phyloP scores from a whole-genome alignment of 345 rosid species.

The Aegle marmelos region DNA sequence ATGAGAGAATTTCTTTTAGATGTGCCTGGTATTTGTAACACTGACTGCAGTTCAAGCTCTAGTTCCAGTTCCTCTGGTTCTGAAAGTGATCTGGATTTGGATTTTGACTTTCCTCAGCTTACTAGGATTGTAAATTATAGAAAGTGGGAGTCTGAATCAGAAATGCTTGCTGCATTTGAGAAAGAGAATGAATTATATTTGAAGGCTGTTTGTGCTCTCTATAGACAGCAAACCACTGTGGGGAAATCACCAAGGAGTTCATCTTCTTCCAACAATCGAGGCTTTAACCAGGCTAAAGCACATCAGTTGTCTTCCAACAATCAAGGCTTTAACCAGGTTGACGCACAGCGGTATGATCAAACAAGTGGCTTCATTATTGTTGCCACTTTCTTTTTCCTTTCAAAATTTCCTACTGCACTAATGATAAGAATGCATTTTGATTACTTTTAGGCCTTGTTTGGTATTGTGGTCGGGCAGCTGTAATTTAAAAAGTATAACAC shows the following conservation, averaged over 20 bases:
- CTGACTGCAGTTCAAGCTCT: constrained; percentile 12
- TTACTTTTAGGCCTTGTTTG: not conserved
- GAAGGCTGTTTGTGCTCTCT: constrained; percentile 37
- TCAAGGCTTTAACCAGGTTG: not conserved
- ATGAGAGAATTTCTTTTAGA: not conserved
- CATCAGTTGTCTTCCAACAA: not conserved
- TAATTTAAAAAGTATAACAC: too few relatives aligned
- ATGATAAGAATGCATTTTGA: not conserved
- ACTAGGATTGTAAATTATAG: not conserved
- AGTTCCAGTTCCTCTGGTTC: constrained; percentile 33
- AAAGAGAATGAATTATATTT: constrained; percentile 23
- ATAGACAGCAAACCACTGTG: constrained; percentile 9
- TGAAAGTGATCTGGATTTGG: constrained; percentile 20
- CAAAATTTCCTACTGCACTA: too few relatives aligned
- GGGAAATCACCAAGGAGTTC: not conserved
- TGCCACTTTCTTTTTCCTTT: not conserved
- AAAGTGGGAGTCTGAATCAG: constrained; percentile 17
- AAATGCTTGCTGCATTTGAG: constrained; percentile 18
- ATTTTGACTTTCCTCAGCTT: not conserved
- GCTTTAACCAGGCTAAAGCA: not conserved
- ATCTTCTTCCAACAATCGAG: not conserved
- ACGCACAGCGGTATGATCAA: constrained; percentile 16
- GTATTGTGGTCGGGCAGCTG: too few relatives aligned
- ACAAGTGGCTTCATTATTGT: not conserved
- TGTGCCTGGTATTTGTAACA: not conserved